Evolutionary conservation across 2,329 filamentous ascomycete species (phyloP), one percentile per base, ranked within the genome.

Genomic region (Coniella vitis): DNA sequence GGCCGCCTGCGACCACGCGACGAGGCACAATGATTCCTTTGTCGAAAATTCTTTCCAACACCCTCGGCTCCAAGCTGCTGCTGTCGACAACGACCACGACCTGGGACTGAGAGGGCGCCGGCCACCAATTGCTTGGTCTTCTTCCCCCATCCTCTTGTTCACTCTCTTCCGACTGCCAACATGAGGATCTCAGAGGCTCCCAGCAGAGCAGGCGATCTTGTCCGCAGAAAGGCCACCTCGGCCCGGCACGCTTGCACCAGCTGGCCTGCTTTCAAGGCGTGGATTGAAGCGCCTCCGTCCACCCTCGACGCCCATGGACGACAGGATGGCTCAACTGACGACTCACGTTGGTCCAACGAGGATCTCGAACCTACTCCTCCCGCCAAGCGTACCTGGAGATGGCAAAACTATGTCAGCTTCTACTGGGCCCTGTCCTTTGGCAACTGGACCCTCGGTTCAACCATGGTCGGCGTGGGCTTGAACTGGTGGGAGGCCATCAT

Each of bases 401-500:
- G 65, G 63, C 63, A 60, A 60, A 70, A 68, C 55, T 69, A 63
- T 52, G 60, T 63, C 34, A 63, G 61, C 43, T 70, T 69, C 56
- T 70, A 65, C 55, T 61, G 64, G 39, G 65, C 61, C 0, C 54
- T 70, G 29, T 65, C 61, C 14, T 68, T 70, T 52, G 64, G 63
- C 51, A 71, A 70, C 55, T 71, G 67, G 67, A 69, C 64, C 1
- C 48, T 68, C 40, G 68, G 68, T 12, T 61, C 60, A 45, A 55
- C 53, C 40, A 58, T 59, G 49, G 48, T 69, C 42, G 69, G 68
- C 16, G 65, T 70, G 40, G 69, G 69, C 4, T 58, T 72, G 37
- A 70, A 66, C 55, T 72, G 69, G 68, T 71, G 68, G 68, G 65
- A 69, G 55, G 54, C 62, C 21, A 69, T 70, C 44, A 36, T 73